A percentile compares a stretch with the other conserved stretches of the same genome.
phyloP scores from a whole-genome alignment of 2,329 filamentous ascomycete species.

The Hortaea sp. region DNA sequence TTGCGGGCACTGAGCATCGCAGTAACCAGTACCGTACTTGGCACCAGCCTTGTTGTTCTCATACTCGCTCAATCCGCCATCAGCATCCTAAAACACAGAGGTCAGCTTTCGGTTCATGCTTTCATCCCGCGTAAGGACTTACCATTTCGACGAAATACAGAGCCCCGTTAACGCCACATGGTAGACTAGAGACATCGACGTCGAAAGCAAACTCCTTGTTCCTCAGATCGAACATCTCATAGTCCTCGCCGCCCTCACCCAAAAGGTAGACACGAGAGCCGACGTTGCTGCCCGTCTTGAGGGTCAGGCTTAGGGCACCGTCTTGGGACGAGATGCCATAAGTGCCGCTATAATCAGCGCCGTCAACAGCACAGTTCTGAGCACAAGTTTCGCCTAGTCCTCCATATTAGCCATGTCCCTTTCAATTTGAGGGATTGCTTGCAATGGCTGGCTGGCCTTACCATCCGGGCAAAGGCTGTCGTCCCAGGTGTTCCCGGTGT shows the following conservation, averaged over 20 bases:
- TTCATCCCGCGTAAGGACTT: slow-evolving; percentile 19
- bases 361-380: slow-evolving; percentile 47
- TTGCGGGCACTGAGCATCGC: slow-evolving; percentile 37
- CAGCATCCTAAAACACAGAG: slow-evolving; percentile 11
- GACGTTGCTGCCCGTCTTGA: slow-evolving; percentile 23
- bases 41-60: slow-evolving; percentile 31
- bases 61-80: slow-evolving; percentile 47
- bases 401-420: no score
- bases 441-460: not conserved
- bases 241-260: slow-evolving; percentile 48
- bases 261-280: slow-evolving; percentile 53
- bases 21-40: slow-evolving; percentile 51
- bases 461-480: not conserved
- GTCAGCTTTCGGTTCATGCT: no score
- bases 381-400: slow-evolving; percentile 31
- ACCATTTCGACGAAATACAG: slow-evolving; percentile 57
- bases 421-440: no score
- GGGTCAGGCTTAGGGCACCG: slow-evolving; percentile 37
- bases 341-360: slow-evolving; percentile 50
- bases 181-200: slow-evolving; percentile 58
- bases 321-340: slow-evolving; percentile 45
- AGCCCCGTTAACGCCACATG: slow-evolving; percentile 62
- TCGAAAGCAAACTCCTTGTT: slow-evolving; percentile 64
- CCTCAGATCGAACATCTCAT: slow-evolving; percentile 53
- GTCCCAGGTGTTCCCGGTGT: slow-evolving; percentile 15